phyloP scores from a whole-genome alignment of 352 stramenopile species.

The Phytophthora brassicae region DNA sequence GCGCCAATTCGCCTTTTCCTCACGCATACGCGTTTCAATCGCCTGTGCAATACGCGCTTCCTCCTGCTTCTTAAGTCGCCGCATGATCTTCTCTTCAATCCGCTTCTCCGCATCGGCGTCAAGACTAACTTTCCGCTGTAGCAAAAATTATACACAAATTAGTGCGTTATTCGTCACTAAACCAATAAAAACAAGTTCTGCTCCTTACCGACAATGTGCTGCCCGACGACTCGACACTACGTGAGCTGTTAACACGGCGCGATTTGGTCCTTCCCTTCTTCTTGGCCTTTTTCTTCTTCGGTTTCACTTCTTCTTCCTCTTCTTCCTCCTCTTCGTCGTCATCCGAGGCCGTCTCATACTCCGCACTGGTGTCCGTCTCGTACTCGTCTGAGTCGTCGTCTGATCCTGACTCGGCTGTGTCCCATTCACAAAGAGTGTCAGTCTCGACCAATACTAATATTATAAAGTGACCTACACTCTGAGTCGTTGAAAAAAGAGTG shows the following conservation, averaged over 20 bases:
- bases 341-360: conserved; percentile 58
- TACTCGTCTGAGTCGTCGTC: conserved; percentile 79
- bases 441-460: too few relatives aligned
- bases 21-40: conserved; percentile 82
- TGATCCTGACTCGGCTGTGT: conserved; percentile 76
- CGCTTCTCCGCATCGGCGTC: conserved; percentile 81
- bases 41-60: conserved; percentile 81
- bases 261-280: conserved; percentile 43
- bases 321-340: conserved; percentile 62
- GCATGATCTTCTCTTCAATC: conserved; percentile 88
- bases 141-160: too few relatives aligned
- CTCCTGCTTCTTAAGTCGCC: conserved; percentile 86
- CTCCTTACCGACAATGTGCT: conserved; percentile 35
- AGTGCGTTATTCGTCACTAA: too few relatives aligned
- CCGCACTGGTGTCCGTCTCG: conserved; percentile 56
- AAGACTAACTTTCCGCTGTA: conserved; percentile 55
- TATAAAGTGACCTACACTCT: conserved; percentile 68
- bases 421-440: conserved; percentile 4
- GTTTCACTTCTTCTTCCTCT: conserved; percentile 68
- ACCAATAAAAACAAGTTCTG: not conserved
- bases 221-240: conserved; percentile 40
- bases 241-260: conserved; percentile 49
- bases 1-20: conserved; percentile 85
- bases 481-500: conserved; percentile 75
- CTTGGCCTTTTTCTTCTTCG: conserved; percentile 70